A percentile compares a stretch with the other conserved stretches of the same genome.
Conservation (phyloP, 495 filamentous ascomycete species). For the Lindgomyces ingoldianus region DNA sequence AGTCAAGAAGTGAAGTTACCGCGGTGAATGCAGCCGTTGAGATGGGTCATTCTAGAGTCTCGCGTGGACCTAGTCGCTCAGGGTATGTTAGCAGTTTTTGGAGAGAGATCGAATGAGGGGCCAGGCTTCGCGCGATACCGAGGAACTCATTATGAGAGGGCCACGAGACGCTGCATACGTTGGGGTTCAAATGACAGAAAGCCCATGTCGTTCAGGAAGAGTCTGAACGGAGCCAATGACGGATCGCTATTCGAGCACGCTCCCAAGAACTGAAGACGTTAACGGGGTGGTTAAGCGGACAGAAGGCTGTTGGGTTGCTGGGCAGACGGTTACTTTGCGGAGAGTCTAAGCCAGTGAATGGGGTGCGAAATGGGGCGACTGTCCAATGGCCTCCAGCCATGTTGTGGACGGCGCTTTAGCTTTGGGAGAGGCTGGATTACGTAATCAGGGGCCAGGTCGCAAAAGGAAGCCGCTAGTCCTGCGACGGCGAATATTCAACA, state of each 20-base stretch:
- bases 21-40: conserved; percentile 8
- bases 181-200: conserved; percentile 15
- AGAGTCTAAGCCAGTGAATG: neutral
- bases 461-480: neutral
- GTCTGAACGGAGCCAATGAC: conserved; percentile 9
- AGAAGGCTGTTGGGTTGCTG: neutral
- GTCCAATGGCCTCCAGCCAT: neutral
- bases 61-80: conserved; percentile 23
- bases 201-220: conserved; percentile 14
- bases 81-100: conserved; percentile 16
- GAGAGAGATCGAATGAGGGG: conserved; percentile 25
- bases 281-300: neutral
- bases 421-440: too few species aligned
- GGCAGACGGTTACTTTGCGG: neutral
- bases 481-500: neutral
- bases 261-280: neutral
- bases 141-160: conserved; percentile 19
- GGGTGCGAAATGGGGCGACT: neutral
- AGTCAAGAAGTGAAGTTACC: conserved; percentile 28
- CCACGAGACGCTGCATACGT: conserved; percentile 32
- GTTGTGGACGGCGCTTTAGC: neutral
- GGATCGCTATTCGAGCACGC: conserved; percentile 17
- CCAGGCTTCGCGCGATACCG: conserved; percentile 1
- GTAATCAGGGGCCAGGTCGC: too few species aligned
- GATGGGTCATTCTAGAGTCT: conserved; percentile 22